Evolutionary conservation across 441 rosid species (phyloP).

Genomic region (Biscutella laevigata): DNA sequence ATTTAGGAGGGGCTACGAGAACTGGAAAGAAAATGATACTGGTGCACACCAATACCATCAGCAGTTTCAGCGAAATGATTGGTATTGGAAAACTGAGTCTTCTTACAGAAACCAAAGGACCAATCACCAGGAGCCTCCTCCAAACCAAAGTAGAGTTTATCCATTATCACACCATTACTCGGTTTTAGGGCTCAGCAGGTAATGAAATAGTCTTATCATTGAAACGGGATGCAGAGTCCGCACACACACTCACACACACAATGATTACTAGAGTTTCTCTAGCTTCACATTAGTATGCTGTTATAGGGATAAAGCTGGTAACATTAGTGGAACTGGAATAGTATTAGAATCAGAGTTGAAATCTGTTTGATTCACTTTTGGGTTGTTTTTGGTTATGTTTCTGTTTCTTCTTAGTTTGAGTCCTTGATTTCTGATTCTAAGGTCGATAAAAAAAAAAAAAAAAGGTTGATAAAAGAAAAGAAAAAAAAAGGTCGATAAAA

Average conservation of each 20-base stretch:
- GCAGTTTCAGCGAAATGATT: slow-evolving; percentile 85
- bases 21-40: slow-evolving; percentile 65
- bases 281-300: slow-evolving; percentile 1
- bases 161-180: slow-evolving; percentile 90
- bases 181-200: slow-evolving; percentile 89
- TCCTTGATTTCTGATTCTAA: neutral
- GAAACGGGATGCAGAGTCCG: neutral
- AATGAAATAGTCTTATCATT: slow-evolving; percentile 9
- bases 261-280: neutral
- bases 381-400: slow-evolving; percentile 1
- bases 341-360: neutral
- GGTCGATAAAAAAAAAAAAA: neutral
- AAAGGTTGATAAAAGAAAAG: no score
- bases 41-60: slow-evolving; percentile 58
- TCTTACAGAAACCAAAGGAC: slow-evolving; percentile 55
- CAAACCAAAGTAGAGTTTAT: slow-evolving; percentile 41
- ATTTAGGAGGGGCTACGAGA: slow-evolving; percentile 56
- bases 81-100: slow-evolving; percentile 86
- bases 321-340: neutral
- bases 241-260: neutral
- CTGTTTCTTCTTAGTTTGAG: neutral
- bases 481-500: no score
- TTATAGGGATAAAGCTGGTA: neutral
- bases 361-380: neutral
- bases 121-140: slow-evolving; percentile 44